Base-by-base conservation (phyloP, 495 filamentous ascomycete genomes). In the Penicillium flavigenum region DNA sequence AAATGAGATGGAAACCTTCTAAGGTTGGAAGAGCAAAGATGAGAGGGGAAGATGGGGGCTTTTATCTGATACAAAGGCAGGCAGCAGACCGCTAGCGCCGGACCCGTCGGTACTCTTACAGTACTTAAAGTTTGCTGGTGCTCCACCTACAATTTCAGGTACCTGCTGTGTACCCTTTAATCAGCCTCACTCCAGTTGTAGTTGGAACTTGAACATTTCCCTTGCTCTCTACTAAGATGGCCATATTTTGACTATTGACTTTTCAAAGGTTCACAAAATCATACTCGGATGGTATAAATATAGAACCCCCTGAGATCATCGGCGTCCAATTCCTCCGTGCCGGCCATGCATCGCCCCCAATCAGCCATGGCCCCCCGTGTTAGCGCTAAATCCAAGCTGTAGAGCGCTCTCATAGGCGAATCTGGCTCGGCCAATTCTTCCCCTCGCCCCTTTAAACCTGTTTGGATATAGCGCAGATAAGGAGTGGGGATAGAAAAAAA, bases 51-150 rank as follows among this genome's bases (percentile, higher is more conserved):
- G 5, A 12, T 14, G 52, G 46, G 34, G 44, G 20, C 17, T 49
- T 57, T 50, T 57, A 57, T 57, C 34, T 48, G 46, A 57, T 57
- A 44, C 45, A 44, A 50, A 57, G 42, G 26, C 43, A 55, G 53
- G 53, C 53, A 55, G 43, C 53, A 55, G 43, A 39, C 32, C 44
- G 47, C 53, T 55, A 55, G 53, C 53, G 53, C 44, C 53, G 32
- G 43, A 47, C 17, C 7, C 32, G 6, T 34, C 51, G 24, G 54
- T 57, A 57, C 54, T 43, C 9, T 29, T 10, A 19, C 19, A 27
- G 54, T 57, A 57, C 54, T 43, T 24, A 7, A 24, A 34, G 5
- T 48, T 42, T 39, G 11, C 12, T 22, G n/a, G 5, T 8, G n/a
- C 7, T 44, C 46, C 46, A 41, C 46, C 32, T 17, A 27, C n/a